phyloP scores from a whole-genome alignment of 2,329 filamentous ascomycete genomes.

The Alternaria sp. region DNA sequence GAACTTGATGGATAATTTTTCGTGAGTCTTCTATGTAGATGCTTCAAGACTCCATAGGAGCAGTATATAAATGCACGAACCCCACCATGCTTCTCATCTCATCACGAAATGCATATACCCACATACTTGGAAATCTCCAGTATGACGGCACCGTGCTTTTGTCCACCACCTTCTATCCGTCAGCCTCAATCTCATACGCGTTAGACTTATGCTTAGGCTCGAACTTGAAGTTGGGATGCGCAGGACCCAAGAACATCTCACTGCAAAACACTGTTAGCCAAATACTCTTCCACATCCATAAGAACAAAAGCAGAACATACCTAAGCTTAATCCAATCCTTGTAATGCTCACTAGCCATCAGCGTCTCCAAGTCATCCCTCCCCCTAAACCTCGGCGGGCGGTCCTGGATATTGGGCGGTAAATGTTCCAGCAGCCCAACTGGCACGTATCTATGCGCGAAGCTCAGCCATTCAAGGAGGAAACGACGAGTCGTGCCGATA shows the following conservation, averaged over 20 bases:
- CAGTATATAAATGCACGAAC: neutral
- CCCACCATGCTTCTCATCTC: neutral
- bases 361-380: slow-evolving; percentile 89
- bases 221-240: slow-evolving; percentile 90
- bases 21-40: neutral
- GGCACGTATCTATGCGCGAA: slow-evolving; percentile 94
- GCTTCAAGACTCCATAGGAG: neutral
- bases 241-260: slow-evolving; percentile 96
- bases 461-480: slow-evolving; percentile 94
- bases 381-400: slow-evolving; percentile 84
- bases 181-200: slow-evolving; percentile 77
- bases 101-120: neutral
- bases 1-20: neutral
- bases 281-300: neutral
- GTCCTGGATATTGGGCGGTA: slow-evolving; percentile 90
- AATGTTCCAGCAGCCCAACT: slow-evolving; percentile 82
- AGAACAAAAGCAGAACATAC: slow-evolving; percentile 60
- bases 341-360: slow-evolving; percentile 89
- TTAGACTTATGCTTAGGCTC: slow-evolving; percentile 98
- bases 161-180: slow-evolving; percentile 33
- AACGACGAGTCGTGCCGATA: slow-evolving; percentile 86
- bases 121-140: neutral
- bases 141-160: neutral
- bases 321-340: slow-evolving; percentile 99
- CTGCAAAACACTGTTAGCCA: slow-evolving; percentile 57